Evolutionary conservation across 805 yeast species (phyloP).

Genomic region (Komagataella phaffii): DNA sequence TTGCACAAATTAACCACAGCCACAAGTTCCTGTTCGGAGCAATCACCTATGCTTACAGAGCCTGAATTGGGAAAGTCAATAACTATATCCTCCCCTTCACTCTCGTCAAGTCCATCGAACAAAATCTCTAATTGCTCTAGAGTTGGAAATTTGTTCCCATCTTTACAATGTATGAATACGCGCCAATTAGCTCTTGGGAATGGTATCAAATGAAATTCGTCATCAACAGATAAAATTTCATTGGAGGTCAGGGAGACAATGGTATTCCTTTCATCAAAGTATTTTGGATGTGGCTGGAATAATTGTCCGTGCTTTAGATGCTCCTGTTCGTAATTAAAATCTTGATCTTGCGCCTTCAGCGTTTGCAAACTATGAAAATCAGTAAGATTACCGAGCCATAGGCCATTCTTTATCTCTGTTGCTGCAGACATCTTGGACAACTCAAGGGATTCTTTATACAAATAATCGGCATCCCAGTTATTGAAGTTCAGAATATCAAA

Average conservation of each 20-base stretch:
- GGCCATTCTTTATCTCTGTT: constrained; percentile 33
- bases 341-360: constrained; percentile 14
- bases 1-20: constrained; percentile 61
- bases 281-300: constrained; percentile 18
- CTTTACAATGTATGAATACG: constrained; percentile 44
- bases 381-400: constrained; percentile 78
- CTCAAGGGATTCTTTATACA: constrained; percentile 68
- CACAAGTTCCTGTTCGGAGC: constrained; percentile 44
- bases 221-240: constrained; percentile 6
- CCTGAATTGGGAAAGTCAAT: constrained; percentile 81
- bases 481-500: constrained; percentile 29
- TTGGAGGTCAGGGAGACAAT: constrained; percentile 26
- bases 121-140: constrained; percentile 20
- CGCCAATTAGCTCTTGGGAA: constrained; percentile 43
- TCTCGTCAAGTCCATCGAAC: constrained; percentile 6
- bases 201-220: constrained; percentile 21
- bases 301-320: neutral
- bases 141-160: constrained; percentile 41
- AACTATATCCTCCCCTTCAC: constrained; percentile 11
- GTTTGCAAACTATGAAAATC: constrained; percentile 35
- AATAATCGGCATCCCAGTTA: constrained; percentile 58
- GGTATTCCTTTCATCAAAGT: constrained; percentile 38
- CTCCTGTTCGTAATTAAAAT: neutral
- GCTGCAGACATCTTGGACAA: constrained; percentile 77
- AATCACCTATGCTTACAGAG: constrained; percentile 62